Evolutionary conservation across 139 green algal species (phyloP).

Genomic region (Chlorokybus atmophyticus): DNA sequence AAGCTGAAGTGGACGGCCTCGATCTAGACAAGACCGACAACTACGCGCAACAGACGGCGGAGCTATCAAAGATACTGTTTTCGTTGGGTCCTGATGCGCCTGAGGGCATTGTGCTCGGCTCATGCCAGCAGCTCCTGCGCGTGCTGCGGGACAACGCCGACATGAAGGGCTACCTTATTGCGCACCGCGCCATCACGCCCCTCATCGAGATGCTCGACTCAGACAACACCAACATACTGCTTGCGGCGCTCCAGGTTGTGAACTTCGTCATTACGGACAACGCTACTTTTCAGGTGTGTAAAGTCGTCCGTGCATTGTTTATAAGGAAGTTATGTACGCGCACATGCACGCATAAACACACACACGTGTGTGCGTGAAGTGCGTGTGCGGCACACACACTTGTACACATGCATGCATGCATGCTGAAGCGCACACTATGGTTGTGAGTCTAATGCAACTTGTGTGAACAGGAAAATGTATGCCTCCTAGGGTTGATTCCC

Average conservation of each 20-base stretch:
- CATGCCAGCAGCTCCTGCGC: conserved; percentile 16
- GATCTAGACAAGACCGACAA: conserved; percentile 19
- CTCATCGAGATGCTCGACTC: conserved; percentile 18
- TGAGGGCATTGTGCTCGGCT: conserved; percentile 12
- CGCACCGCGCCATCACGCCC: conserved; percentile 2
- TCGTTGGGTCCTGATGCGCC: conserved; percentile 15
- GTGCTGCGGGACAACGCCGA: conserved; percentile 6
- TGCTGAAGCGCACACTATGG: no score
- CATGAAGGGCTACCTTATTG: conserved; percentile 7
- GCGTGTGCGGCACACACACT: no score
- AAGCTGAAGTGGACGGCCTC: no score
- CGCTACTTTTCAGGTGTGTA: conserved; percentile 31
- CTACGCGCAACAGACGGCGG: conserved; percentile 6
- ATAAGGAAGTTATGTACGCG: no score
- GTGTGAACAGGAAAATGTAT: conserved; percentile 41
- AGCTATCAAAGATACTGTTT: background rate
- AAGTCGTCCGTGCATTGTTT: no score
- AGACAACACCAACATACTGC: conserved; percentile 21
- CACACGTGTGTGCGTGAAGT: no score
- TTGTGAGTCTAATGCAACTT: no score
- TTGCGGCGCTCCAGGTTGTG: conserved; percentile 45
- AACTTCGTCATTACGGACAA: conserved; percentile 35
- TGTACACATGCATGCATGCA: no score
- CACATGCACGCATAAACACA: no score
- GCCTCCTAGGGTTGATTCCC: conserved; percentile 58